Conservation (phyloP, 75 land plant genomes). For the Picea glauca region DNA sequence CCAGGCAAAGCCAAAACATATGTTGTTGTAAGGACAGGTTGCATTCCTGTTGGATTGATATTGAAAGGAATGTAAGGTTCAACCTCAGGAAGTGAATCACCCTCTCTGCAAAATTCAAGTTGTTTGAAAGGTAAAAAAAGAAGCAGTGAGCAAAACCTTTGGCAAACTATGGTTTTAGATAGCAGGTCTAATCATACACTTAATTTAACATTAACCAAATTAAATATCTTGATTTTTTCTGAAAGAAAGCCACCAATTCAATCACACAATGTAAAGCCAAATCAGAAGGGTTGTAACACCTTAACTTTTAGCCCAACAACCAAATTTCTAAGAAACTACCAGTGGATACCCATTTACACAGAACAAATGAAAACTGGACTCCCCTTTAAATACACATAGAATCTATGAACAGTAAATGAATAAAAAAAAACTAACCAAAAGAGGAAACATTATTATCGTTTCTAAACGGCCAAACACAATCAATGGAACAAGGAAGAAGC, state of each 20-base stretch:
- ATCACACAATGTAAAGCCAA: too few relatives aligned
- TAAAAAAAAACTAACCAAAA: neutral
- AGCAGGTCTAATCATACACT: neutral
- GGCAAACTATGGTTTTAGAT: neutral
- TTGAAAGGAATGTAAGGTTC: constrained; percentile 97
- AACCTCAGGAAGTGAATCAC: constrained; percentile 74
- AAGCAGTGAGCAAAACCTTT: neutral
- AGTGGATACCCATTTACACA: neutral
- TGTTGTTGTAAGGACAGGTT: constrained; percentile 83
- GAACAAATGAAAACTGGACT: neutral
- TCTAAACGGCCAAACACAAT: neutral
- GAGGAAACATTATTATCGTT: neutral
- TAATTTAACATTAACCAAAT: neutral
- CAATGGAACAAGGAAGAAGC: neutral
- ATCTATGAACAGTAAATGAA: neutral
- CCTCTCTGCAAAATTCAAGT: constrained; percentile 34
- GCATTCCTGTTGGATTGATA: constrained; percentile 98
- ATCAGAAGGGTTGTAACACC: too few relatives aligned
- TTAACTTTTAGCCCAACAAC: too few relatives aligned
- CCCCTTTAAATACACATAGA: neutral
- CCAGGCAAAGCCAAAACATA: constrained; percentile 86
- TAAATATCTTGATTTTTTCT: neutral
- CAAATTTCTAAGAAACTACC: constrained; percentile 1
- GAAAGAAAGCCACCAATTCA: neutral
- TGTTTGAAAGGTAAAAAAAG: neutral